These are phyloP conservation scores for Mrakia blollopis DNA, from an alignment of 768 basidiomycete species.

Conservation along the genomic window DNA sequence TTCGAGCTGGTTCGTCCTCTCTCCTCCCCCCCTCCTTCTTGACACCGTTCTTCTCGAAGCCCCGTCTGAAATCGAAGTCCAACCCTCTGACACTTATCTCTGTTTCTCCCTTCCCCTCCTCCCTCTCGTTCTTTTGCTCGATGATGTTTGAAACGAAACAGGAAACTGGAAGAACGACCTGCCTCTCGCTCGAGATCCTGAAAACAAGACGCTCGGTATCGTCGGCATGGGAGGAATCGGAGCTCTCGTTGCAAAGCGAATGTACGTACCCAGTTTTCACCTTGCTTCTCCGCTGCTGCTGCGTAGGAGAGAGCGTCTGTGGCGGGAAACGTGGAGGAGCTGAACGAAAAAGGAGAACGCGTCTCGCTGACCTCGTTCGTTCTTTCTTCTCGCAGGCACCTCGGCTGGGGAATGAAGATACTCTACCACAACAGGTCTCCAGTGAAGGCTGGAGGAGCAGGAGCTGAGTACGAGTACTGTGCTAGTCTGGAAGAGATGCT, in stretches of 20 bases:
- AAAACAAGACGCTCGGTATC: slow-evolving; percentile 44
- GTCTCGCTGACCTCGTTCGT: not conserved
- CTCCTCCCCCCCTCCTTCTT: not conserved
- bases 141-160: not conserved
- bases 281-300: no score
- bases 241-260: slow-evolving; percentile 47
- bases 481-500: slow-evolving; percentile 59
- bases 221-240: slow-evolving; percentile 49
- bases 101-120: no score
- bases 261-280: slow-evolving; percentile 46
- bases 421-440: slow-evolving; percentile 61
- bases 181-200: slow-evolving; percentile 41
- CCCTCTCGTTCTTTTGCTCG: not conserved
- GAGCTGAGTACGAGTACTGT: slow-evolving; percentile 67
- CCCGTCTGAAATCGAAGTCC: not conserved
- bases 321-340: not conserved
- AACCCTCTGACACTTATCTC: not conserved
- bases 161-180: slow-evolving; percentile 41
- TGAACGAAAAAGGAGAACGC: not conserved
- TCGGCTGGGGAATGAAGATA: slow-evolving; percentile 80
- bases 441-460: slow-evolving; percentile 33
- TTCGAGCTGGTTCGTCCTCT: slow-evolving; percentile 35
- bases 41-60: no score
- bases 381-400: not conserved
- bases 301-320: not conserved